Evolutionary conservation across 768 basidiomycete genomes (phyloP), one percentile per base, ranked within the genome.

Genomic region (Trametes cingulata): DNA sequence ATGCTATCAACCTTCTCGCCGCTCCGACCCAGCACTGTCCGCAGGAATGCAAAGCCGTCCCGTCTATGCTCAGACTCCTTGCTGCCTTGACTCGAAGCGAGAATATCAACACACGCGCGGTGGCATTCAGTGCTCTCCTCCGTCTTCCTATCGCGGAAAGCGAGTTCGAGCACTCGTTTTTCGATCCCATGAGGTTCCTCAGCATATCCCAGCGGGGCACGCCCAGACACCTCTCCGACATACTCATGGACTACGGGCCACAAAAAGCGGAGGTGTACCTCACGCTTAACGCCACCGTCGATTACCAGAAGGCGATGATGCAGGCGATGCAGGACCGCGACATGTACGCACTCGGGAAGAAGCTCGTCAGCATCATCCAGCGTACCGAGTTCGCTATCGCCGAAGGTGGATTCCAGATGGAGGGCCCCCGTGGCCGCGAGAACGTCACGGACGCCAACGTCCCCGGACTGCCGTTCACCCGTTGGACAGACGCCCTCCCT

Each of bases 401-500:
- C 14, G 79, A 86, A 13, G 85, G 85, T 1, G 69, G 65, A 13
- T 86, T 81, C 69, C 75, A 81, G 63, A 60, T 68, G 1, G 66
- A 84, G 46, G 73, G 73, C 6, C 62, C 50, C 5, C 80, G 79
- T 0, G 79, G 82, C 2, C 67, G 58, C 40, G 37, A 69, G 27
- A 76, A 10, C 29, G 29, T 33, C 29, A 33, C 79, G 56, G 67
- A 68, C 14, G 20, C 25, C 4, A 66, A 73, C 29, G 75, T 77
- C 49, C 47, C 78, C 9, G 83, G 82, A 0, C 71, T 87, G 13
- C 85, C 46, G 6, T 56, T 58, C 60, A 25, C 51, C 42, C 41
- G 78, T 81, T 87, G 79, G 78, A 64, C 72, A 9, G 85, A 87
- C 58, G 74, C 84, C 0, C 71, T 87, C 5, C 84, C 85, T 0